phyloP scores from a whole-genome alignment of 2,329 filamentous ascomycete species.

The Fusarium virguliforme region DNA sequence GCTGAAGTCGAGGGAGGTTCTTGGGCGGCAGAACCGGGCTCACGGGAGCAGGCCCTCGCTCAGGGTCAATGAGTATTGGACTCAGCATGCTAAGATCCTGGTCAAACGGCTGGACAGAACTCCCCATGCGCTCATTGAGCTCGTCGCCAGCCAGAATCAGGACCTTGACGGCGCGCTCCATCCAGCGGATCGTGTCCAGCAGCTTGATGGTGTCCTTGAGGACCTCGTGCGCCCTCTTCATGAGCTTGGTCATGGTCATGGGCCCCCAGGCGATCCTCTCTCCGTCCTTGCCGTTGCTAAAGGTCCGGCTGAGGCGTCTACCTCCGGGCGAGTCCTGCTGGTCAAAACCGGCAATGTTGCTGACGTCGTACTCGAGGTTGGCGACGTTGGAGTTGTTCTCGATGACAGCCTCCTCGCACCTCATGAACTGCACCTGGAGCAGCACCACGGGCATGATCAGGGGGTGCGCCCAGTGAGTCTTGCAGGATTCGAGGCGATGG shows the following conservation, averaged over 20 bases:
- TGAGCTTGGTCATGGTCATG: conserved; percentile 64
- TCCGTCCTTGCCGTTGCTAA: conserved; percentile 47
- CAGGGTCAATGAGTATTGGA: conserved; percentile 43
- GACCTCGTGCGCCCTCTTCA: conserved; percentile 65
- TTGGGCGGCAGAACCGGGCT: conserved; percentile 49
- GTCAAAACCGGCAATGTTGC: conserved; percentile 61
- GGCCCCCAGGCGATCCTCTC: conserved; percentile 54
- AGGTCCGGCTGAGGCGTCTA: conserved; percentile 45
- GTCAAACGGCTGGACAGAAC: conserved; percentile 33
- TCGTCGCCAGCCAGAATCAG: conserved; percentile 63
- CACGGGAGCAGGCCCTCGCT: conserved; percentile 46
- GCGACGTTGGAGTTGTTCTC: conserved; percentile 62
- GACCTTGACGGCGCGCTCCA: conserved; percentile 63
- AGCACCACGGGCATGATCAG: conserved; percentile 63
- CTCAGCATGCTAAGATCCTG: conserved; percentile 51
- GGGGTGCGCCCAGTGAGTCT: conserved; percentile 63
- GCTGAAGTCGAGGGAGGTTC: conserved; percentile 36
- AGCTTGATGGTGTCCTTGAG: conserved; percentile 63
- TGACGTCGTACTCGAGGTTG: conserved; percentile 61
- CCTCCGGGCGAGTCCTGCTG: conserved; percentile 50
- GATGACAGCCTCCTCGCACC: conserved; percentile 62
- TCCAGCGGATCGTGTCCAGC: conserved; percentile 64
- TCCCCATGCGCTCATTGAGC: conserved; percentile 55
- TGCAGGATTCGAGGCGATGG: conserved; percentile 62
- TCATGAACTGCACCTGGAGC: conserved; percentile 64